Evolutionary conservation across 75 land plant genomes (phyloP).

Genomic region (Selaginella moellendorffii): DNA sequence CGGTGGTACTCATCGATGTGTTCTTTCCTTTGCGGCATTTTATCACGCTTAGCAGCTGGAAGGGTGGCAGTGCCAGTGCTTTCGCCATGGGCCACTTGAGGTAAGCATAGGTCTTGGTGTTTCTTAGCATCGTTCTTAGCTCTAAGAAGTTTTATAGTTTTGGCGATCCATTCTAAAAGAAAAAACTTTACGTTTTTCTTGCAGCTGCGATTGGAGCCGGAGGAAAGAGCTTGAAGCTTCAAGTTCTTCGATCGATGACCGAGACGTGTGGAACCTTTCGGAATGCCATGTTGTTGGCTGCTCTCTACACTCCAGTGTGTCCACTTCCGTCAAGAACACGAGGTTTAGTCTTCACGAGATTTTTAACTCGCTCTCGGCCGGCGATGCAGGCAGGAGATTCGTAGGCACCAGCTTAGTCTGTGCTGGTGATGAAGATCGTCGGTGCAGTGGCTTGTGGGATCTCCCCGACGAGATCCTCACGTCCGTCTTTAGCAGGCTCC

Average conservation of each 20-base stretch:
- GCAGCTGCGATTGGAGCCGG: constrained; percentile 75
- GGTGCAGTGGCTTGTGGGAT: constrained; percentile 42
- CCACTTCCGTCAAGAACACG: constrained; percentile 20
- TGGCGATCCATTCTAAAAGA: background rate
- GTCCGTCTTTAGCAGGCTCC: constrained; percentile 33
- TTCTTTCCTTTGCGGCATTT: constrained; percentile 50
- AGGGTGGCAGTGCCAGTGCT: constrained; percentile 34
- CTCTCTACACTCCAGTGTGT: constrained; percentile 23
- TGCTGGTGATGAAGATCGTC: constrained; percentile 6
- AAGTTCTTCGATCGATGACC: constrained; percentile 12
- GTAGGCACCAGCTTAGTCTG: constrained; percentile 32
- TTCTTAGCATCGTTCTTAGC: background rate
- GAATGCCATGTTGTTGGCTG: constrained; percentile 75
- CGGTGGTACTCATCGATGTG: constrained; percentile 50
- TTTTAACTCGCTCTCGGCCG: constrained; percentile 59
- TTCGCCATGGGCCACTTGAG: constrained; percentile 58
- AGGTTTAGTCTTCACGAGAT: constrained; percentile 76
- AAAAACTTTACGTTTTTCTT: constrained; percentile 6
- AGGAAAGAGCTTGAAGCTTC: constrained; percentile 46
- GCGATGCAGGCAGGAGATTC: constrained; percentile 15
- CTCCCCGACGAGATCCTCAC: constrained; percentile 61
- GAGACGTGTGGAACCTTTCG: constrained; percentile 35
- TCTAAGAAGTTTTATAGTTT: background rate
- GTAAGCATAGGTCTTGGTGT: constrained; percentile 18
- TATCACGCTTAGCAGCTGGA: constrained; percentile 61